A percentile compares a stretch with the other conserved stretches of the same genome.
Conservation (phyloP, 306 rosid genomes). For the Boehmeria nivea region DNA sequence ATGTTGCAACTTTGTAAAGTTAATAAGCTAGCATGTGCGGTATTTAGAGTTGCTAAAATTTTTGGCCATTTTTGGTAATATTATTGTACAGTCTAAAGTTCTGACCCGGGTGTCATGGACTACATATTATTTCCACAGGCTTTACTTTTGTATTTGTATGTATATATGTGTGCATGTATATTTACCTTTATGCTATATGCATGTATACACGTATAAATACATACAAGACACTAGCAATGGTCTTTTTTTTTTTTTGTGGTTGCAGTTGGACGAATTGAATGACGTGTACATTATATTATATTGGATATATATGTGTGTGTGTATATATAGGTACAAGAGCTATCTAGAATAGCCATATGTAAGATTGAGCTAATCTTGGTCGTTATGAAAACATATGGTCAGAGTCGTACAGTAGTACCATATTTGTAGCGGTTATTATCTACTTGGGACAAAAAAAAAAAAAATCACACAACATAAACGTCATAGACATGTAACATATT, state of each 20-base stretch:
- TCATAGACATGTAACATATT: not conserved
- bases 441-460: not conserved
- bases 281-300: not conserved
- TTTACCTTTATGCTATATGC: not conserved
- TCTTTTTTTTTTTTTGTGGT: not conserved
- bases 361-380: not conserved
- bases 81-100: conserved; percentile 23
- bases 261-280: not conserved
- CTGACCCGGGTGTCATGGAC: conserved; percentile 51
- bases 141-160: not conserved
- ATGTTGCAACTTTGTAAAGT: too few relatives aligned
- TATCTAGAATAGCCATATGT: not conserved
- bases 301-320: not conserved
- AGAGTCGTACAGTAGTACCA: not conserved
- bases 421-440: not conserved
- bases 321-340: not conserved
- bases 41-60: conserved; percentile 11
- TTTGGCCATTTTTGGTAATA: not conserved
- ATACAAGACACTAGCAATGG: not conserved
- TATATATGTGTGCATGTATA: not conserved
- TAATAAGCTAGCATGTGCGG: conserved; percentile 25
- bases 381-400: not conserved
- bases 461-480: not conserved
- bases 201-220: not conserved
- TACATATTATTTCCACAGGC: conserved; percentile 2